Percentiles rank a stretch among this genome's conserved stretches.
These are phyloP conservation scores for Colletotrichum lindemuthianum DNA, from an alignment of 2,329 filamentous ascomycete species.

Conservation along the genomic window DNA sequence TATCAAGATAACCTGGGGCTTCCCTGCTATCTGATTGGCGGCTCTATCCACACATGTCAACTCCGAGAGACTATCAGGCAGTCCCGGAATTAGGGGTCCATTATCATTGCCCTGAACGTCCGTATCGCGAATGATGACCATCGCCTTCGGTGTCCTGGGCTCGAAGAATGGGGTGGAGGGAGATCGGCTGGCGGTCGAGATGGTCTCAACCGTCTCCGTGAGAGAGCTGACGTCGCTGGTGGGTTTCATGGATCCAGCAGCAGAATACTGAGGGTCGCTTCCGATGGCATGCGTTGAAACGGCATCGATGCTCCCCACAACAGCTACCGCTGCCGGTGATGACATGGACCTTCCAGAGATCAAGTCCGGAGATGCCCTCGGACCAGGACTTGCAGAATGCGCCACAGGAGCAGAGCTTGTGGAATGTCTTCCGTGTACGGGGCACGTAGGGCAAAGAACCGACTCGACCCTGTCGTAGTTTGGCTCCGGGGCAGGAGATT, in stretches of 20 bases:
- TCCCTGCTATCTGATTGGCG: neutral
- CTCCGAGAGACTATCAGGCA: neutral
- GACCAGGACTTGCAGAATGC: no score
- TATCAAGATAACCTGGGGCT: neutral
- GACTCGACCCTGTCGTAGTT: constrained; percentile 38
- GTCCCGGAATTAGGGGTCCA: neutral
- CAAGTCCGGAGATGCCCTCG: neutral
- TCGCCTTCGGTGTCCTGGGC: constrained; percentile 44
- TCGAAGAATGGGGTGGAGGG: constrained; percentile 40
- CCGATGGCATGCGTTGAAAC: no score
- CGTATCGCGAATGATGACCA: constrained; percentile 36
- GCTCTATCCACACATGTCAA: neutral
- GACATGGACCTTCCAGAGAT: neutral
- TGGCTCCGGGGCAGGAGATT: neutral
- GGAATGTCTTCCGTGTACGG: constrained; percentile 36
- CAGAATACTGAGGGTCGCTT: neutral
- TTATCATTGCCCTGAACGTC: neutral
- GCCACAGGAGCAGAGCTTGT: neutral
- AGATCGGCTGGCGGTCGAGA: constrained; percentile 34
- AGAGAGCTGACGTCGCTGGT: constrained; percentile 10
- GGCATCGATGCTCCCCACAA: neutral
- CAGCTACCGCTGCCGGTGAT: neutral
- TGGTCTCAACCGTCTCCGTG: constrained; percentile 10
- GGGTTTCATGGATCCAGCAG: neutral
- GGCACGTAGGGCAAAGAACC: constrained; percentile 36